A percentile compares a stretch with the other conserved stretches of the same genome.
phyloP scores from a whole-genome alignment of 345 rosid species.

The Eutrema japonicum region DNA sequence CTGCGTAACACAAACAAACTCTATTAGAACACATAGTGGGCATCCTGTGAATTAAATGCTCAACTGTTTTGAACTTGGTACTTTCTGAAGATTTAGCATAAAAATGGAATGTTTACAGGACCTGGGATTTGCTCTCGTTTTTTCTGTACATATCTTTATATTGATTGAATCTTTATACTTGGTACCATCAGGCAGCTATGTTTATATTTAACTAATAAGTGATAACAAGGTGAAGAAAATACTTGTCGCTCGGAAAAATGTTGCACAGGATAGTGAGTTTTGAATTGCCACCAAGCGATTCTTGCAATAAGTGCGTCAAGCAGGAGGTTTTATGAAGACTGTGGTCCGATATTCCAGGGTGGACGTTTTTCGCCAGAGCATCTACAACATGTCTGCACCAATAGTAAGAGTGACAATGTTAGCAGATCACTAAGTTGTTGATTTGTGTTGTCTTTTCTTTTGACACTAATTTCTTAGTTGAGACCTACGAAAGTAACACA shows the following conservation, averaged over 20 bases:
- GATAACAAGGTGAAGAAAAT: slow-evolving; percentile 31
- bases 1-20: slow-evolving; percentile 54
- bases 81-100: neutral
- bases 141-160: slow-evolving; percentile 2
- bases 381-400: slow-evolving; percentile 70
- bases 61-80: slow-evolving; percentile 9
- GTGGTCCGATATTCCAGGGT: slow-evolving; percentile 51
- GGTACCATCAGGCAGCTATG: slow-evolving; percentile 22
- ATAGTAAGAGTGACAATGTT: slow-evolving; percentile 34
- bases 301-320: slow-evolving; percentile 80
- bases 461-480: neutral
- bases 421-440: slow-evolving; percentile 6
- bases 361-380: slow-evolving; percentile 57
- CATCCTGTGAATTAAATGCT: slow-evolving; percentile 16
- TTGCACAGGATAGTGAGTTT: slow-evolving; percentile 87
- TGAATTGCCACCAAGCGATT: slow-evolving; percentile 94
- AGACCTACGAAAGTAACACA: slow-evolving; percentile 19
- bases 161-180: slow-evolving; percentile 10
- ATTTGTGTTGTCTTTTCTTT: neutral
- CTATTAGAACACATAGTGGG: slow-evolving; percentile 17
- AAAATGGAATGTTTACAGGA: slow-evolving; percentile 4
- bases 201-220: slow-evolving; percentile 15
- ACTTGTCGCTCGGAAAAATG: slow-evolving; percentile 72
- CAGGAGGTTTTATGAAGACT: slow-evolving; percentile 61
- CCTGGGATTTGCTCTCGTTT: neutral